Base-by-base conservation (phyloP, 2,329 filamentous ascomycete species). In the Furcasterigmium sp. region DNA sequence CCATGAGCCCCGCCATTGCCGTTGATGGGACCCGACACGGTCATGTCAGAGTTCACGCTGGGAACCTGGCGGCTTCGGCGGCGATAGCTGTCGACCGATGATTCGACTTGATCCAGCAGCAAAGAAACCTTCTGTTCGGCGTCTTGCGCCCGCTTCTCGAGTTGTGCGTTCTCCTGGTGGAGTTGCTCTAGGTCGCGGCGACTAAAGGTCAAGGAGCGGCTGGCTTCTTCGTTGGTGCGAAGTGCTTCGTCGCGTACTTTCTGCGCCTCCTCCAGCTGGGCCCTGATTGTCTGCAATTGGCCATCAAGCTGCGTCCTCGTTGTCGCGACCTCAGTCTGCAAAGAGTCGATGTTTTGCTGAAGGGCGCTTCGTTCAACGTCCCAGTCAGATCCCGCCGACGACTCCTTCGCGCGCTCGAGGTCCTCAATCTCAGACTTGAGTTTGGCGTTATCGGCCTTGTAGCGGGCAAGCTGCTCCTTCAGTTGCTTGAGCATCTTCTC, bases 401-500 rank as follows among this genome's bases (percentile, higher is more conserved):
- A 55, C 61, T 28, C 58, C 62, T 39, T 70, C 53, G 64, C 75
- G 53, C 76, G 80, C 61, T 79, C 83, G 42, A 82, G 72, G 42
- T 78, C 74, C 29, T 85, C 77, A n/a, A 96, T 71, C 56, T 96
- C 89, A 37, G 82, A 78, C 63, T 93, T 91, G 32, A 98, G 73
- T 47, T 86, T 85, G 15, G 75, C 71, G 57, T 96, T 96, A 48
- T 93, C 86, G 11, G 81, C 69, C 75, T 97, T 97, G 68, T 94
- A 93, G 45, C 90, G 87, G 43, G 85, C 76, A n/a, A 98, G 75
- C 67, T 98, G 93, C 57, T 96, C 90, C 70, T 97, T 97, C 76
- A 98, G 91, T 64, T 94, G 91, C 65, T 93, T 91, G 39, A 98
- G 79, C 90, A 98, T 96, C 76, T 96, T 97, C 67, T 98, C 93